Evolutionary conservation across 202 grass and related monocot species (phyloP), one percentile per base, ranked within the genome.

Genomic region (Musa balbisiana): DNA sequence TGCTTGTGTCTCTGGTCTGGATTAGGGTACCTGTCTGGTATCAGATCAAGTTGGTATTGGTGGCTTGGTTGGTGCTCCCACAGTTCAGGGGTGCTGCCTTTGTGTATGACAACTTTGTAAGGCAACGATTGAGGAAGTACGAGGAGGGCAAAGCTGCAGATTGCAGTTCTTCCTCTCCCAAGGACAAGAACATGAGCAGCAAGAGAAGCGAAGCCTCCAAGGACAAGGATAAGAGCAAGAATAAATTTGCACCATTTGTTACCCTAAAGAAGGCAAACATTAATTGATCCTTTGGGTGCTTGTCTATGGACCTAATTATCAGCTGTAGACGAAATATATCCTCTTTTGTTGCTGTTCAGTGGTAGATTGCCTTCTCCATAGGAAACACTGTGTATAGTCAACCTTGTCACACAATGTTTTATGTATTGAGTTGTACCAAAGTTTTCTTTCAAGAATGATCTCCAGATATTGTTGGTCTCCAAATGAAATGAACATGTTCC

Each of bases 71-170:
- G 81, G 94, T 79, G 77, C 84, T 98, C 54, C 94, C 90, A 22
- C 89, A 98, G 75, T 98, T 93, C 81, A 91, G 83, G 54, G 94
- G 94, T 62, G 84, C 94, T 0, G 93, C 93, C 15, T 97, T 91
- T 82, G 86, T 97, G 76, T 97, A 97, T 76, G 84, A 91, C 64
- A 93, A 87, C 76, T 87, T 91, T 82, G 93, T 97, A 17, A 87
- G 93, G 69, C 86, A 92, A 51, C 83, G 92, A 76, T 82, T 97
- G 22, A 83, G 82, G 79, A 91, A 91, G 83, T 80, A 80, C 53
- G 78, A 84, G 64, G 81, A 52, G 10, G 1, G 43, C 11, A 2
- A 33, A 2, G 16, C 25, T 1, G 50, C 64, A 78, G 83, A 52
- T 1, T 6, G 14, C 49, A 1, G 20, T 58, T 9, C 64, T 79